Evolutionary conservation across 805 yeast genomes (phyloP), one percentile per base, ranked within the genome.

Genomic region (Metschnikowia kunwiensis): DNA sequence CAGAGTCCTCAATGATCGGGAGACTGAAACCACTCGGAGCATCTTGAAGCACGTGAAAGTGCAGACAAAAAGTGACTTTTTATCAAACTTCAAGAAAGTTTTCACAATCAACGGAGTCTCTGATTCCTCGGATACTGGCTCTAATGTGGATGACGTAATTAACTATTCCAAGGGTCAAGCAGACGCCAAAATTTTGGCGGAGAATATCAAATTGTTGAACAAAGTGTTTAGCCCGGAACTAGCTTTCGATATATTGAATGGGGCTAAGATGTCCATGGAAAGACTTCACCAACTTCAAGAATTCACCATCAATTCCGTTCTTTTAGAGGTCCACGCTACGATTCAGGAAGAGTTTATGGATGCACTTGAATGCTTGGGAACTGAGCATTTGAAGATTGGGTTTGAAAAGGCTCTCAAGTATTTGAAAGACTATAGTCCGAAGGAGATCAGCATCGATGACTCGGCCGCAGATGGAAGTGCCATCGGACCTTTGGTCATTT

Each of bases 401-500:
- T 93, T 93, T 56, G 80, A 78, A 26, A 82, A 78, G 49, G 97
- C 97, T 0, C 66, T 89, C 34, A 65, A 61, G 1, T 75, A 88
- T 35, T 63, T 91, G 39, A 73, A 78, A 36, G 74, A 77, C 24
- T 91, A 88, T 51, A 80, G 83, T 42, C 91, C 95, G 0, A 57
- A 56, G 18, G 60, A 62, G 15, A 27, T 59, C 12, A 54, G 61
- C 5, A 63, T 62, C 11, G 35, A 29, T 15, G 46, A 36, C 17
- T 18, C 36, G 7, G 17, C 40, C 19, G 18, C 33, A 5, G 22
- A 25, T 16, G 42, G 50, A 15, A 53, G 63, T 16, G 68, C 73
- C 6, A 81, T 85, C n/a, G 94, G 84, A 44, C 97, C 97, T 0
- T 68, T 91, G 35, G 82, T 82, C 0, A 77, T 85, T 29, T 91